Evolutionary conservation across 345 rosid genomes (phyloP), one percentile per base, ranked within the genome.

Genomic region (Salix suchowensis): DNA sequence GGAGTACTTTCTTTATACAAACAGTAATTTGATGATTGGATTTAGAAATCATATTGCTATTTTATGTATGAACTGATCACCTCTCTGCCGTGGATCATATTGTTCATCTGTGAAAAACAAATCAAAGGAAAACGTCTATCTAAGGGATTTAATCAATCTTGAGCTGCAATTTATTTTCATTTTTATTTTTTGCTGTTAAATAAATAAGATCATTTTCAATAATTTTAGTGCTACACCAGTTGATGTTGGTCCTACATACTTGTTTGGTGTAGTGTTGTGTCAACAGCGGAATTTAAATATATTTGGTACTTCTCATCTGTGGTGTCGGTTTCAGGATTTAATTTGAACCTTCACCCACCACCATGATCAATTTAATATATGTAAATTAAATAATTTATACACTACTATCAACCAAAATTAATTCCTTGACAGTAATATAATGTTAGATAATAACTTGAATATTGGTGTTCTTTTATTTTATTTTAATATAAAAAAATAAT

Each of bases 281-380:
- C 72, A 54, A 65, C 13, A 9, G 39, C 36, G 4, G 32, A 72
- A 78, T 36, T 54, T 19, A 78, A 65, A 72, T 58, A 65, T 23
- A 42, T 65, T 40, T 36, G 36, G 19, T 54, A 36, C 40, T 21
- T 26, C 3, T 50, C 26, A 30, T 70, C 13, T 11, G 42, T 65
- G 23, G 26, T 19, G 65, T 76, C 75, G 67, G 46, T 50, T 60
- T 62, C 75, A 52, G 24, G 36, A 9, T 67, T 40, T 34, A 34
- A 34, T 34, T 39, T 58, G 32, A 76, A 30, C n/a, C n/a, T 37
- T 50, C 80, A 72, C 72, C 80, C 76, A 65, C 80, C 76, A 26
- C 70, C 16, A n/a, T 71, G 21, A 58, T 60, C 7, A 68, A 42
- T 13, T 52, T 48, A 13, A 11, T 23, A 28, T 21, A 3, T 74